Evolutionary conservation across 2,329 filamentous ascomycete species (phyloP), one percentile per base, ranked within the genome.

Genomic region (Ascochyta fabae): DNA sequence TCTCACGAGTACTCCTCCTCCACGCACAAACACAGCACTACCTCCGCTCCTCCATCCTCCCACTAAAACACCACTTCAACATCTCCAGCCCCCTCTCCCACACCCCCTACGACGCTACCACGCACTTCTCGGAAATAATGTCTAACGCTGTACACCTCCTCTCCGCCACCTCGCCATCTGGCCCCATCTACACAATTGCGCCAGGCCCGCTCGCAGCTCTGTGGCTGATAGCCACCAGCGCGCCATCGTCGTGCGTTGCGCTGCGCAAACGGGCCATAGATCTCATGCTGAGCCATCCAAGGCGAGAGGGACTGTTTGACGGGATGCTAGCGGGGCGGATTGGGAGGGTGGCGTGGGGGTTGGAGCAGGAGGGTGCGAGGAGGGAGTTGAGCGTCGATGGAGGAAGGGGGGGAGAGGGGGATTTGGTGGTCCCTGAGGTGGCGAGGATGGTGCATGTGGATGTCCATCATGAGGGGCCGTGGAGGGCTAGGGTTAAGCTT

Each of bases 321-420:
- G 66, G 87, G 84, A 1, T 90, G 80, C 68, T 91, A 84, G 88
- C 85, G 85, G 74, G 70, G 0, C 54, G 62, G 22, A 62, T 75
- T 24, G 72, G 69, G 3, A 59, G 55, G 44, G 65, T 67, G 44
- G 56, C 60, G 6, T 58, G 72, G 54, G 53, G 38, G 22, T 29
- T 74, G 16, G 72, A 75, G 45, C 67, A 75, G 53, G 58, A 58
- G 35, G 64, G 59, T 19, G 43, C 60, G 13, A 50, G 65, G 27
- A 60, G 51, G 9, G 58, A 61, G 27, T 23, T 60, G 36, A 60
- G 61, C 19, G 19, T 19, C 19, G 19, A 19, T 4, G 12, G n/a
- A 7, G 44, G 29, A 5, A 54, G 65, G 27, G 43, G 67, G 15
- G 60, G 43, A 6, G 35, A 56, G 19, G 57, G 48, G 33, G 51